Conservation (phyloP, 352 stramenopile species). For the Plasmopara viticola region DNA sequence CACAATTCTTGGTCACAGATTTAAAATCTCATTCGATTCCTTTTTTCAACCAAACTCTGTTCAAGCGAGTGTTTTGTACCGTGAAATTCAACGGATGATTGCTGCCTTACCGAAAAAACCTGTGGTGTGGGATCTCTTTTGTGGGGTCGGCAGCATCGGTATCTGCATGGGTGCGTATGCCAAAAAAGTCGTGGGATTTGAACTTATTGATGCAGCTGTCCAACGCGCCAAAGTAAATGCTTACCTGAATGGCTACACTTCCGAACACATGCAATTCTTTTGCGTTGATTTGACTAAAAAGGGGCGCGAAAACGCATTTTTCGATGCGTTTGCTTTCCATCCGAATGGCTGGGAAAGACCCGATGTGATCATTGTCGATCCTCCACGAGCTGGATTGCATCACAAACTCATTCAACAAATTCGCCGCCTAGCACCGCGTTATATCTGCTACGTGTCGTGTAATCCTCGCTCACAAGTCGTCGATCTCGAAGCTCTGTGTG, state of each 20-base stretch:
- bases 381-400: slow-evolving; percentile 60
- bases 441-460: slow-evolving; percentile 78
- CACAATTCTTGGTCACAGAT: slow-evolving; percentile 48
- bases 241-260: slow-evolving; percentile 47
- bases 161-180: slow-evolving; percentile 57
- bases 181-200: slow-evolving; percentile 54
- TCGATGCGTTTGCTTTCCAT: slow-evolving; percentile 18
- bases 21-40: slow-evolving; percentile 62
- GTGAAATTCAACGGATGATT: slow-evolving; percentile 40
- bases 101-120: slow-evolving; percentile 25
- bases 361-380: slow-evolving; percentile 71
- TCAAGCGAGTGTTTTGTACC: slow-evolving; percentile 52
- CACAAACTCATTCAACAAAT: slow-evolving; percentile 60
- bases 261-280: slow-evolving; percentile 54
- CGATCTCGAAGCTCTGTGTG: slow-evolving; percentile 48
- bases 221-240: slow-evolving; percentile 50
- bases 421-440: slow-evolving; percentile 27
- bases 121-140: slow-evolving; percentile 77
- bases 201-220: slow-evolving; percentile 55
- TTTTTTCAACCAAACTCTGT: slow-evolving; percentile 78
- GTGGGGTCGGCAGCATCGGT: slow-evolving; percentile 70
- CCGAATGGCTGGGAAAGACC: slow-evolving; percentile 18
- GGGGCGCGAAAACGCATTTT: slow-evolving; percentile 37
- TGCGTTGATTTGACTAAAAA: slow-evolving; percentile 50
- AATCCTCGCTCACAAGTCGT: slow-evolving; percentile 58